Base-by-base conservation (phyloP, 768 basidiomycete genomes). In the Leucogyrophana mollusca region DNA sequence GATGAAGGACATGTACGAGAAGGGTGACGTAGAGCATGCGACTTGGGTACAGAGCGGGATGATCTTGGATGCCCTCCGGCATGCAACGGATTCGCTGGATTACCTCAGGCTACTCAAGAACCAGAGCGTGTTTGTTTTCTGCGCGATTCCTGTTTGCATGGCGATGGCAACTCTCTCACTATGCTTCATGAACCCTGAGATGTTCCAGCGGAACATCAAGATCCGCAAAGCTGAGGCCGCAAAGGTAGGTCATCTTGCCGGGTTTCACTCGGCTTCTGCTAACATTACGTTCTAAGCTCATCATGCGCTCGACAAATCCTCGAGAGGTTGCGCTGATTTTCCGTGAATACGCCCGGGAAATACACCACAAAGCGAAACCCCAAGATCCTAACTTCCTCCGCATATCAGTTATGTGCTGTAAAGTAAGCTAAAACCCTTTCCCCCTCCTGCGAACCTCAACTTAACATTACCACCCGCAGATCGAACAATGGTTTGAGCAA, bases 81-180 rank as follows among this genome's bases (percentile, higher is more conserved):
- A 99, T 56, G 74, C 87, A 5, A 79, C 80, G 24, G 93, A 95
- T 61, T 76, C 89, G 14, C 71, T 99, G 59, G 95, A 98, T 63
- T 98, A 97, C 65, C 77, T 98, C 53, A 74, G 79, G 33, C 66
- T 96, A 36, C 72, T 97, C 58, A 86, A 80, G 65, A 94, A 90
- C 68, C 94, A 97, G 70, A 87, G 78, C 46, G 84, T 96, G 16
- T 98, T 98, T 77, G 90, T 90, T 61, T 97, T 98, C 68, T 93
- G 90, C 55, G 92, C 95, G 0, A 89, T 98, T 48, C 95, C 95
- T 5, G 89, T 85, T 14, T 79, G 85, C 10, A 97, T 98, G 94
- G 94, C 95, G 0, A 86, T 99, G 53, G 94, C 95, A 9, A 98
- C 95, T 7, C 76, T 99, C 17, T 80, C 85, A 40, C 66, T 90